phyloP scores from a whole-genome alignment of 805 yeast species.

The Zygoascus biomembranicola region DNA sequence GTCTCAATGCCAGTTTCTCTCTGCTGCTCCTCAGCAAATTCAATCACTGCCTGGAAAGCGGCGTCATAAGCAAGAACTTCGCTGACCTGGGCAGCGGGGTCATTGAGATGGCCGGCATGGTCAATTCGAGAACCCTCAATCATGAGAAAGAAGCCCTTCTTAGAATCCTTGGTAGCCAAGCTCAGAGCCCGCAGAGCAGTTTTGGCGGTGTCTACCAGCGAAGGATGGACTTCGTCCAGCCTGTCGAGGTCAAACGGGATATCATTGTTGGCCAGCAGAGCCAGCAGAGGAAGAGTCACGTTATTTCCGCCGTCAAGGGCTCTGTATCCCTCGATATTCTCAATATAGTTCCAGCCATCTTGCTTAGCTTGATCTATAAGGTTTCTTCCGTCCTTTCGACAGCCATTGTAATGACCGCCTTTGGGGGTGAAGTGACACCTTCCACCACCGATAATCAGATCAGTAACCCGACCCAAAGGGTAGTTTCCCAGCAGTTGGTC shows the following conservation, averaged over 20 bases:
- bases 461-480: conserved; percentile 72
- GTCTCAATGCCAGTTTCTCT: conserved; percentile 53
- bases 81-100: conserved; percentile 88
- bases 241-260: conserved; percentile 84
- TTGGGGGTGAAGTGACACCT: conserved; percentile 69
- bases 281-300: conserved; percentile 68
- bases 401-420: conserved; percentile 37
- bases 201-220: conserved; percentile 67
- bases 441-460: conserved; percentile 87
- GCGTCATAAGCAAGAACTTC: conserved; percentile 84
- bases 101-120: conserved; percentile 92
- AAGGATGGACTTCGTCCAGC: conserved; percentile 51
- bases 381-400: conserved; percentile 64
- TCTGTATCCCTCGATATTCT: conserved; percentile 53
- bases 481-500: conserved; percentile 78
- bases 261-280: conserved; percentile 65
- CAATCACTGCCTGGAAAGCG: conserved; percentile 66
- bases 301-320: conserved; percentile 46
- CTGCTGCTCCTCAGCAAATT: conserved; percentile 51
- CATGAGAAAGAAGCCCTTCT: conserved; percentile 76
- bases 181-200: conserved; percentile 66
- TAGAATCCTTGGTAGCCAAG: conserved; percentile 54
- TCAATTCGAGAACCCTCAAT: conserved; percentile 92
- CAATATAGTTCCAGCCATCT: conserved; percentile 59
- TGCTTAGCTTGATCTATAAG: conserved; percentile 54